Percentiles rank a stretch among this genome's conserved stretches.
Conservation (phyloP, 1,284 basidiomycete species). For the Polyporus tsugae region DNA sequence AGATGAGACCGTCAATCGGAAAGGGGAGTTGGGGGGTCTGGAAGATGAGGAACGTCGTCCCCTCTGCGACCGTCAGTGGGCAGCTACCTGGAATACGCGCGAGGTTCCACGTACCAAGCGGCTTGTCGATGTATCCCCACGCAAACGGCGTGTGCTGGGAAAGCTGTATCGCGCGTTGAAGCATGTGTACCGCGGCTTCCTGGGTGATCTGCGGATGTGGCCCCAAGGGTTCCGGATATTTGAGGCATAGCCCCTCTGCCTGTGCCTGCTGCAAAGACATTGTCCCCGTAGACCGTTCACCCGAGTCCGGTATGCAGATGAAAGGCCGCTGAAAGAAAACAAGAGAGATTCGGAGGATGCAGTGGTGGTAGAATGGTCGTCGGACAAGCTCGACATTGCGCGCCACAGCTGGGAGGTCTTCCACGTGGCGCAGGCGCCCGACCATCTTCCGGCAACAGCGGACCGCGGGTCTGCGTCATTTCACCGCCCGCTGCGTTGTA, state of each 20-base stretch:
- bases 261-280: constrained; percentile 33
- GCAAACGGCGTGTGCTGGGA: constrained; percentile 66
- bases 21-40: constrained; percentile 61
- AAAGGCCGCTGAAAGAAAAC: not conserved
- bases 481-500: not conserved
- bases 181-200: constrained; percentile 66
- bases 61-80: constrained; percentile 54
- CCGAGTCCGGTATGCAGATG: not conserved
- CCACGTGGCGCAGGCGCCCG: not conserved
- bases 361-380: not conserved
- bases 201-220: constrained; percentile 61
- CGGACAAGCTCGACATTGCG: not conserved
- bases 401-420: not conserved
- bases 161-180: constrained; percentile 62
- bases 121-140: constrained; percentile 80
- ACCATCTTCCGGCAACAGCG: not conserved
- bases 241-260: constrained; percentile 57
- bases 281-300: not conserved
- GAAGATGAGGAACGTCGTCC: constrained; percentile 68
- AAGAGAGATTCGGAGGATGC: not conserved
- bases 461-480: not conserved
- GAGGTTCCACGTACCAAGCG: constrained; percentile 56
- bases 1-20: constrained; percentile 77
- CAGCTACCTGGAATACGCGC: not conserved
- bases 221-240: constrained; percentile 70